These are phyloP conservation scores for Chlorencoelia australis DNA, from an alignment of 2,329 filamentous ascomycete genomes.

Conservation along the genomic window DNA sequence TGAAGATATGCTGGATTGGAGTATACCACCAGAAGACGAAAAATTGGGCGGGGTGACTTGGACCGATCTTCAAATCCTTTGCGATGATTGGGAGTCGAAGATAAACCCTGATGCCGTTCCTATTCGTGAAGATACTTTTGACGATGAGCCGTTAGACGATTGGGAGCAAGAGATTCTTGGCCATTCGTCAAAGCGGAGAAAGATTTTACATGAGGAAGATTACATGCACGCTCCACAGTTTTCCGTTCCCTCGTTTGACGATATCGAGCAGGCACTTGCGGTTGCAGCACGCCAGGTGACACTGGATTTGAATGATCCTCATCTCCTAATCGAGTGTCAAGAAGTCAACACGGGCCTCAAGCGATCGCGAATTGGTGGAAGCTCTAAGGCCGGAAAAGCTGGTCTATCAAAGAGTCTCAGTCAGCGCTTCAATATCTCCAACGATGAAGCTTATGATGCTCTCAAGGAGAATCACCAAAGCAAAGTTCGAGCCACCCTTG, in stretches of 20 bases:
- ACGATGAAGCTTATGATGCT: constrained; percentile 90
- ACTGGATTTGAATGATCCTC: constrained; percentile 80
- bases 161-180: constrained; percentile 50
- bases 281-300: constrained; percentile 68
- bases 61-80: constrained; percentile 74
- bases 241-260: constrained; percentile 63
- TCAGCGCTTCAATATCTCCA: constrained; percentile 88
- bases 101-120: constrained; percentile 32
- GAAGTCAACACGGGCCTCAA: constrained; percentile 54
- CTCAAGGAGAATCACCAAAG: constrained; percentile 95
- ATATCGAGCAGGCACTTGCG: constrained; percentile 65
- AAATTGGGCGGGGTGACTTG: constrained; percentile 65
- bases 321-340: constrained; percentile 72
- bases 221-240: constrained; percentile 49
- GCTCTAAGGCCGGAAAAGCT: constrained; percentile 56
- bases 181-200: constrained; percentile 55
- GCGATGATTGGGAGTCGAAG: constrained; percentile 71
- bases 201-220: constrained; percentile 43
- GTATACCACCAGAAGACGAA: constrained; percentile 45
- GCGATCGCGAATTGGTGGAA: constrained; percentile 36
- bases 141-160: constrained; percentile 43
- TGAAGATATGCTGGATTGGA: constrained; percentile 40
- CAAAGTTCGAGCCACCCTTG: constrained; percentile 87
- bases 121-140: constrained; percentile 21
- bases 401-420: constrained; percentile 64